Percentiles rank a stretch among this genome's conserved stretches.
Evolutionary conservation across 768 basidiomycete species (phyloP).

Genomic region (Mycena amicta): DNA sequence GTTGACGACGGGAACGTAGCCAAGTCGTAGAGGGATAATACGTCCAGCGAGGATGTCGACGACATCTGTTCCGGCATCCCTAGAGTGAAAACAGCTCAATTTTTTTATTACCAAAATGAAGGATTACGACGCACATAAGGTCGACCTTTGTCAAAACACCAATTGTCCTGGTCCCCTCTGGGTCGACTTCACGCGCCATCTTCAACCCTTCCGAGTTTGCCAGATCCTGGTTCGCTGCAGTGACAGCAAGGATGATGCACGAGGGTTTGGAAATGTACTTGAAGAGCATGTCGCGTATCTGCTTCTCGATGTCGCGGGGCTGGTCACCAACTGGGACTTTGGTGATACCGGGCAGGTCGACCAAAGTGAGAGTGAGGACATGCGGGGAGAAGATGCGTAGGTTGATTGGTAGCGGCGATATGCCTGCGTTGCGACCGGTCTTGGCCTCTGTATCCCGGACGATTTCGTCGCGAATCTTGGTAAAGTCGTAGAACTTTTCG

Average conservation of each 20-base stretch:
- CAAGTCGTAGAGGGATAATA: slow-evolving; percentile 92
- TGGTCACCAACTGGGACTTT: slow-evolving; percentile 97
- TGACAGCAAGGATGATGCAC: slow-evolving; percentile 96
- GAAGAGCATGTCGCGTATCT: slow-evolving; percentile 94
- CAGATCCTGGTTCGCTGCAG: slow-evolving; percentile 93
- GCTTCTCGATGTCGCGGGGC: slow-evolving; percentile 95
- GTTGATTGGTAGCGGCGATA: slow-evolving; percentile 97
- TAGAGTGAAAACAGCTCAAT: too few relatives aligned
- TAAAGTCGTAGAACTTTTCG: slow-evolving; percentile 98
- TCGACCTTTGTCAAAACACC: slow-evolving; percentile 99
- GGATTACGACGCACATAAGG: slow-evolving; percentile 72
- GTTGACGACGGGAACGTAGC: slow-evolving; percentile 99
- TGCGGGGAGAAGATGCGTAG: slow-evolving; percentile 96
- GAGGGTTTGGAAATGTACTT: slow-evolving; percentile 95
- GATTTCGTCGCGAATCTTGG: slow-evolving; percentile 96
- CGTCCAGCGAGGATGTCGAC: slow-evolving; percentile 98
- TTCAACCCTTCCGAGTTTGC: slow-evolving; percentile 98
- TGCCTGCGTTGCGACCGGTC: slow-evolving; percentile 98
- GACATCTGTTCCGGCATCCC: slow-evolving; percentile 97
- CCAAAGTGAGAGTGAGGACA: slow-evolving; percentile 94
- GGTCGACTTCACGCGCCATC: slow-evolving; percentile 95
- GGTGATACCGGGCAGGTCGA: slow-evolving; percentile 95
- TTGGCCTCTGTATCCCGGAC: slow-evolving; percentile 96
- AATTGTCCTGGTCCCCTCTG: slow-evolving; percentile 94
- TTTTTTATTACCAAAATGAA: too few relatives aligned